These are phyloP conservation scores for Cryptococcus jaspeensis DNA, from an alignment of 1,284 basidiomycete genomes.

Conservation along the genomic window DNA sequence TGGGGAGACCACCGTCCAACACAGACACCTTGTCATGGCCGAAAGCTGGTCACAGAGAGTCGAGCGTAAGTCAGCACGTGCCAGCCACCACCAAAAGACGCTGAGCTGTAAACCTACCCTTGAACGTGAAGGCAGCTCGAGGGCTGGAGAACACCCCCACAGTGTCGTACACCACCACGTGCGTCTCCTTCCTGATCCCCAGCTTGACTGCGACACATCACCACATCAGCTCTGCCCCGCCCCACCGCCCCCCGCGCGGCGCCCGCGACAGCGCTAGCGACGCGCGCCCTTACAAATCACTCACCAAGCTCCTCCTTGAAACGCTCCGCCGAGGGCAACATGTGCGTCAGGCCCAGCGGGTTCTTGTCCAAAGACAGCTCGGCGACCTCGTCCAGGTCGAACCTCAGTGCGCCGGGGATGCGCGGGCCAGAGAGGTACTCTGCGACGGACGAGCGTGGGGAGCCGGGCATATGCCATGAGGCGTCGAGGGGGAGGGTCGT, in stretches of 20 bases:
- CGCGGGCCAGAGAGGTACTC: conserved; percentile 54
- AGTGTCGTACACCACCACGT: conserved; percentile 88
- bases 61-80: background rate
- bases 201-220: conserved; percentile 60
- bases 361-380: conserved; percentile 52
- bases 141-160: conserved; percentile 86
- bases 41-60: conserved; percentile 57
- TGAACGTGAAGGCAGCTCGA: conserved; percentile 87
- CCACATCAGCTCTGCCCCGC: background rate
- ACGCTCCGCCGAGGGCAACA: conserved; percentile 75
- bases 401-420: conserved; percentile 71
- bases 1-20: conserved; percentile 82
- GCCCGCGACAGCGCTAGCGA: conserved; percentile 3
- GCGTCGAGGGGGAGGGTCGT: conserved; percentile 44
- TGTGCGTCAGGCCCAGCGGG: conserved; percentile 77
- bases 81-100: background rate
- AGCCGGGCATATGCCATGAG: conserved; percentile 53
- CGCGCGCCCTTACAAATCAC: conserved; percentile 33
- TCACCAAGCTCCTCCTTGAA: conserved; percentile 79
- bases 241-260: background rate
- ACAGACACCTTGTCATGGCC: conserved; percentile 81
- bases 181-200: conserved; percentile 70
- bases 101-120: conserved; percentile 49
- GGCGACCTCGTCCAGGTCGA: conserved; percentile 73
- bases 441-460: conserved; percentile 37